These are phyloP conservation scores for Ustulina deusta DNA, from an alignment of 2,329 filamentous ascomycete genomes.

Conservation along the genomic window DNA sequence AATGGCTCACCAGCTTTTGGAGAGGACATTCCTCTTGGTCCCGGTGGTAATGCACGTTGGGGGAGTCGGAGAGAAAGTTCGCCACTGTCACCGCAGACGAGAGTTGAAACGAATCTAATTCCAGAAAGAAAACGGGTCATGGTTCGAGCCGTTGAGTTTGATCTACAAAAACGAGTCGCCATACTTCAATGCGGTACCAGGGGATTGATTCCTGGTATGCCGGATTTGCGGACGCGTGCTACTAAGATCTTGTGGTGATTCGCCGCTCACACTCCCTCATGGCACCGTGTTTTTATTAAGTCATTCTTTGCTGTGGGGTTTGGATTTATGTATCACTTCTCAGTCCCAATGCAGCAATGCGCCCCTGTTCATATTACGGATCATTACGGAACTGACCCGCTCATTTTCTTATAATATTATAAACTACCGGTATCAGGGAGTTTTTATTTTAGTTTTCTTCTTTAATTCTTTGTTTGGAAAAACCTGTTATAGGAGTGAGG, in stretches of 20 bases:
- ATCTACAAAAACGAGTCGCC: constrained; percentile 64
- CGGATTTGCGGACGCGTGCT: constrained; percentile 61
- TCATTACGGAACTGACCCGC: constrained; percentile 35
- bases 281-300: background rate
- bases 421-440: constrained; percentile 15
- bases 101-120: constrained; percentile 52
- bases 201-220: constrained; percentile 59
- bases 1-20: constrained; percentile 52
- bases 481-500: background rate
- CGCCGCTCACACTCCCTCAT: background rate
- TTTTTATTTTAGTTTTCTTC: background rate
- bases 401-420: constrained; percentile 30
- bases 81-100: constrained; percentile 37
- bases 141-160: constrained; percentile 68
- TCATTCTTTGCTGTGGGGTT: constrained; percentile 1
- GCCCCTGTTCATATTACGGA: constrained; percentile 14
- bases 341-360: constrained; percentile 7
- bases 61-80: constrained; percentile 48
- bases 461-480: background rate
- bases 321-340: background rate
- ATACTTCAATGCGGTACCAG: constrained; percentile 66
- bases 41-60: constrained; percentile 60
- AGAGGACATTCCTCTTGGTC: constrained; percentile 54
- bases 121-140: constrained; percentile 68
- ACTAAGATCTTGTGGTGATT: constrained; percentile 62